Base-by-base conservation (phyloP, 768 basidiomycete genomes). In the Mycena vulgaris region DNA sequence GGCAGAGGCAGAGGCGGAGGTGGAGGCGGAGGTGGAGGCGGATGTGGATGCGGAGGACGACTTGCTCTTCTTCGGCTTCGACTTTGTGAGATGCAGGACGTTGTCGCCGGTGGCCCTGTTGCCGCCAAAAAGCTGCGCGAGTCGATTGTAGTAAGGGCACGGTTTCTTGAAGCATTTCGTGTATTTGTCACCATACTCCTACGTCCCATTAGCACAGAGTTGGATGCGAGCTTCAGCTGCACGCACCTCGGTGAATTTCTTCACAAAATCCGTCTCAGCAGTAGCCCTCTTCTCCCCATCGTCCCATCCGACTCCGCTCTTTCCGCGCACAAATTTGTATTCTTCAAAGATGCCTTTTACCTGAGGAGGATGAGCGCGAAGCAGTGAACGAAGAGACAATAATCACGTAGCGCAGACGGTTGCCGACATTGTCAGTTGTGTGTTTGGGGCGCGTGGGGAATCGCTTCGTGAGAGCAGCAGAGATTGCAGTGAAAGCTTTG, bases 231-330 rank as follows among this genome's bases (percentile, higher is more conserved):
- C 17, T 39, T 62, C 27, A 40, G 21, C n/a, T 31, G 25, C 37
- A 57, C 61, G 61, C 51, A 69, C 68, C 52, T 35, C 33, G 13
- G 31, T 23, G n/a, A 63, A 69, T 8, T 17, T 16, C 35, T 69
- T 27, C 13, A 63, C 14, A 9, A 45, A 45, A 13, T 63, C 55
- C 2, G 31, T 13, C 35, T 63, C 61, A 14, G 60, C 52, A 1
- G 61, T 55, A 2, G 61, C 68, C n/a, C 56, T 40, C 42, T 69
- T 61, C 27, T 8, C 33, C 45, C 19, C 30, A 13, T 69, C 68
- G 37, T 69, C 68, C 68, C 68, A 69, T 14, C 61, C 68, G 5
- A 63, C 59, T 8, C 59, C 61, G 23, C 58, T 61, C 61, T 45
- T 55, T 16, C 51, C 51, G 1, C 47, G 39, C 23, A 62, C 68